Conservation (phyloP, 2,329 filamentous ascomycete genomes). For the Fusarium nelsonii region DNA sequence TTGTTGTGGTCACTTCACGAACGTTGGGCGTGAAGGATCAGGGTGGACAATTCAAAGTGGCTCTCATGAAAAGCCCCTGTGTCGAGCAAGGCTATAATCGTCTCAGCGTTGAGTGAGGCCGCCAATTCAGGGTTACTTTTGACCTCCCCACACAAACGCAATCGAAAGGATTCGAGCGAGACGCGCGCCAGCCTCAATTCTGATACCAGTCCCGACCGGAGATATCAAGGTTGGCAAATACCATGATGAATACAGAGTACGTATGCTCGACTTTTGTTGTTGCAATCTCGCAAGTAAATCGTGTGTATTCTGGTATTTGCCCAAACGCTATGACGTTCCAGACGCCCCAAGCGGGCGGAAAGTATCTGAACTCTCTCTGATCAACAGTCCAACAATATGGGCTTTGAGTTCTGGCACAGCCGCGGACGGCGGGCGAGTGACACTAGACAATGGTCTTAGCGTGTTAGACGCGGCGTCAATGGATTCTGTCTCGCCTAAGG, state of each 20-base stretch:
- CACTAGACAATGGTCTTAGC: constrained; percentile 49
- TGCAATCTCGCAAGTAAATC: constrained; percentile 18
- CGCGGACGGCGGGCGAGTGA: constrained; percentile 48
- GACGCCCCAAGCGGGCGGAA: constrained; percentile 23
- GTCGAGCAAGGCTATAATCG: constrained; percentile 7
- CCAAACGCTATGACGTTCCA: constrained; percentile 14
- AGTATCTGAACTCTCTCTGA: constrained; percentile 6
- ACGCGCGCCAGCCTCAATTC: constrained; percentile 37
- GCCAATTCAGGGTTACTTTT: constrained; percentile 25
- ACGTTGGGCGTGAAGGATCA: constrained; percentile 1
- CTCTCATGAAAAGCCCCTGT: neutral
- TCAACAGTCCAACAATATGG: constrained; percentile 1
- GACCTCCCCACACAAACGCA: constrained; percentile 9
- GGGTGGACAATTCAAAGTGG: constrained; percentile 8
- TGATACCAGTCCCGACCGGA: constrained; percentile 32
- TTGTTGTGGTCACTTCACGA: neutral
- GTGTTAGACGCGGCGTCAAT: constrained; percentile 53
- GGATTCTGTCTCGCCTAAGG: constrained; percentile 46
- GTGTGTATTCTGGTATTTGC: neutral
- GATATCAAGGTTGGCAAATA: constrained; percentile 23
- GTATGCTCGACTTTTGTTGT: neutral
- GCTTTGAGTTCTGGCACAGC: constrained; percentile 45
- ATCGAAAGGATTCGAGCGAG: constrained; percentile 30
- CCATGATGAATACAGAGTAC: constrained; percentile 16
- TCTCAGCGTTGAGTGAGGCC: constrained; percentile 29